Evolutionary conservation across 2,329 filamentous ascomycete genomes (phyloP).

Genomic region (Penicillium sp.): DNA sequence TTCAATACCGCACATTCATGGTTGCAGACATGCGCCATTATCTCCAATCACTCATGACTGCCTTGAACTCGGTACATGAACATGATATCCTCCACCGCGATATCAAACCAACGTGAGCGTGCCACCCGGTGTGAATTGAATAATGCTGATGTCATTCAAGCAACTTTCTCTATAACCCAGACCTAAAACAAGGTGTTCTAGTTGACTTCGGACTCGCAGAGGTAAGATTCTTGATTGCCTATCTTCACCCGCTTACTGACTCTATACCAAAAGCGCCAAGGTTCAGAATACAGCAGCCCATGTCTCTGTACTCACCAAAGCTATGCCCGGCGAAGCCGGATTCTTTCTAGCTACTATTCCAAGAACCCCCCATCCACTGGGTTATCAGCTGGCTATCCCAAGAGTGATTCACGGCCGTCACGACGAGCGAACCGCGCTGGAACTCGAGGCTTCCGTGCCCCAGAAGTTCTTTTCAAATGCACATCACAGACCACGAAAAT

Average conservation of each 20-base stretch:
- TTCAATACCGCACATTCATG: constrained; percentile 87
- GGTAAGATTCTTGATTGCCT: constrained; percentile 30
- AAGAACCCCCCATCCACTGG: constrained; percentile 48
- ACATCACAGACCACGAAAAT: constrained; percentile 91
- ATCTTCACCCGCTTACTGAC: constrained; percentile 5
- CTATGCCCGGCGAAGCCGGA: constrained; percentile 59
- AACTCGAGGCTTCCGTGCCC: constrained; percentile 91
- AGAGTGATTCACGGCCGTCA: constrained; percentile 82
- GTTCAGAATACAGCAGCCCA: constrained; percentile 43
- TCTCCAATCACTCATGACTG: constrained; percentile 82
- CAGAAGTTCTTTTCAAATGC: constrained; percentile 95
- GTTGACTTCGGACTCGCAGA: constrained; percentile 99
- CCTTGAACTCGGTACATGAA: constrained; percentile 77
- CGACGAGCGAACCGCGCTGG: constrained; percentile 91
- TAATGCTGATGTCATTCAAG: constrained; percentile 28
- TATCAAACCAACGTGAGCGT: constrained; percentile 78
- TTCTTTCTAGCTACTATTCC: constrained; percentile 59
- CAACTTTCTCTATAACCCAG: constrained; percentile 90
- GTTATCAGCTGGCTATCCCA: constrained; percentile 71
- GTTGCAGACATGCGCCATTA: constrained; percentile 85
- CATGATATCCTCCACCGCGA: constrained; percentile 87
- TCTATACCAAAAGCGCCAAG: constrained; percentile 54
- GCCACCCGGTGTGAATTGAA: not conserved
- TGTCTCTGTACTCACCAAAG: constrained; percentile 75
- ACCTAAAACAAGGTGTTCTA: constrained; percentile 73